Evolutionary conservation across 169 alveolate species (phyloP).

Genomic region (Plasmodium vinckei): DNA sequence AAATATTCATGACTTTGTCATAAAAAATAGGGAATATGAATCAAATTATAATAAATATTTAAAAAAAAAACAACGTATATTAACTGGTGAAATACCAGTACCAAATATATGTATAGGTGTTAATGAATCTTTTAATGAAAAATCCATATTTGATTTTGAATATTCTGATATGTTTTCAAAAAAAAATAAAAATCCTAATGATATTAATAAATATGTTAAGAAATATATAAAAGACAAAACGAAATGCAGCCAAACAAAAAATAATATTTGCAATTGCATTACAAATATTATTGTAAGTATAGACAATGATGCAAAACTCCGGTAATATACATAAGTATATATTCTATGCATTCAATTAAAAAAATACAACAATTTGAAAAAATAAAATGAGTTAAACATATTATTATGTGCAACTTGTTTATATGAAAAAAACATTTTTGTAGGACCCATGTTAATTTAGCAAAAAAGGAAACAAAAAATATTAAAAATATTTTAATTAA

Average conservation of each 20-base stretch:
- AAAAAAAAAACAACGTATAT: slow-evolving; percentile 4
- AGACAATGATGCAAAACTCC: slow-evolving; percentile 56
- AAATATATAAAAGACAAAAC: slow-evolving; percentile 23
- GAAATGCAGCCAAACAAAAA: slow-evolving; percentile 16
- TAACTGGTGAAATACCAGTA: slow-evolving; percentile 31
- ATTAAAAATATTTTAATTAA: slow-evolving; percentile 30
- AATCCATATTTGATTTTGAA: slow-evolving; percentile 22
- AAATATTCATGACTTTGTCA: slow-evolving; percentile 6
- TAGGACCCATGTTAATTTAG: slow-evolving; percentile 9
- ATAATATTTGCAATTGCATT: slow-evolving; percentile 34
- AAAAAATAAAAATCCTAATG: slow-evolving; percentile 1
- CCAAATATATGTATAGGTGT: slow-evolving; percentile 47
- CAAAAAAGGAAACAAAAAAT: slow-evolving; percentile 57
- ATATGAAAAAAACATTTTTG: slow-evolving; percentile 9
- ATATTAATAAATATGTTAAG: slow-evolving; percentile 19
- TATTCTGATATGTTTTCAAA: neutral
- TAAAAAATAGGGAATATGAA: neutral
- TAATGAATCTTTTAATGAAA: slow-evolving; percentile 20
- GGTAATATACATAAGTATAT: slow-evolving; percentile 11
- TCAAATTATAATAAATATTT: neutral
- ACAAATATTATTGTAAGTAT: slow-evolving; percentile 47
- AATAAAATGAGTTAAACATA: neutral
- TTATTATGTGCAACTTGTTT: neutral
- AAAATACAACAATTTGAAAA: neutral
- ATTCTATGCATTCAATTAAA: neutral